Evolutionary conservation across 192 early-diverging fungal species (phyloP).

Genomic region (Coemansia sp.): DNA sequence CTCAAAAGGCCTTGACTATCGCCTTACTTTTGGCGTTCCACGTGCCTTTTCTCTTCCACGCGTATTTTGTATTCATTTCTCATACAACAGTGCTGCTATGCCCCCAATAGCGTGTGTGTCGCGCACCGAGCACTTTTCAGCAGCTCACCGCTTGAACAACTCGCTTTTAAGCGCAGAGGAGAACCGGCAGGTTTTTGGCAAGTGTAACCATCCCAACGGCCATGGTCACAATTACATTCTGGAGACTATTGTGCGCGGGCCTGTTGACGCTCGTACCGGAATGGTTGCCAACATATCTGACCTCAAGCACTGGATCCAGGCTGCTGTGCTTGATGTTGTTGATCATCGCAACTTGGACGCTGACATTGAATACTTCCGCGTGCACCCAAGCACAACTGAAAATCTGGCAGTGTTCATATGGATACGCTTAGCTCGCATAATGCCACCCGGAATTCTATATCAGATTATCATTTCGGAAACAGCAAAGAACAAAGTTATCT

Average conservation of each 20-base stretch:
- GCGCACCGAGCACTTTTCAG: constrained; percentile 78
- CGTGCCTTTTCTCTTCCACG: too few relatives aligned
- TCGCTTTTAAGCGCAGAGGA: constrained; percentile 68
- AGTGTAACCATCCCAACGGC: constrained; percentile 81
- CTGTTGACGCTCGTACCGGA: constrained; percentile 71
- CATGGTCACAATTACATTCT: constrained; percentile 92
- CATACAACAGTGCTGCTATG: not conserved
- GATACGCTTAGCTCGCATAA: constrained; percentile 48
- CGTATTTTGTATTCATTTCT: too few relatives aligned
- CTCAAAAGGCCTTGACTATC: too few relatives aligned
- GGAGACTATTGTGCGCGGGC: constrained; percentile 42
- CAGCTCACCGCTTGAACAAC: constrained; percentile 87
- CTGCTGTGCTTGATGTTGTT: constrained; percentile 70
- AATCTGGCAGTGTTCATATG: constrained; percentile 88
- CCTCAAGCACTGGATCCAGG: constrained; percentile 75
- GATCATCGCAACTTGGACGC: constrained; percentile 89
- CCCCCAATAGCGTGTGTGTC: constrained; percentile 67
- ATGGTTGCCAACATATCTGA: constrained; percentile 86
- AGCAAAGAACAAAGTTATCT: constrained; percentile 47
- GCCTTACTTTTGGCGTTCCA: too few relatives aligned
- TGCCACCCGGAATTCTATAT: constrained; percentile 39
- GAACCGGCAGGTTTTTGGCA: constrained; percentile 77
- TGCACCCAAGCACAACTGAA: constrained; percentile 75
- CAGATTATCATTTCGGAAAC: constrained; percentile 48
- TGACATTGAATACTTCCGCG: constrained; percentile 76